These are phyloP conservation scores for Hibiscus tridactylites DNA, from an alignment of 345 rosid genomes.

Conservation along the genomic window DNA sequence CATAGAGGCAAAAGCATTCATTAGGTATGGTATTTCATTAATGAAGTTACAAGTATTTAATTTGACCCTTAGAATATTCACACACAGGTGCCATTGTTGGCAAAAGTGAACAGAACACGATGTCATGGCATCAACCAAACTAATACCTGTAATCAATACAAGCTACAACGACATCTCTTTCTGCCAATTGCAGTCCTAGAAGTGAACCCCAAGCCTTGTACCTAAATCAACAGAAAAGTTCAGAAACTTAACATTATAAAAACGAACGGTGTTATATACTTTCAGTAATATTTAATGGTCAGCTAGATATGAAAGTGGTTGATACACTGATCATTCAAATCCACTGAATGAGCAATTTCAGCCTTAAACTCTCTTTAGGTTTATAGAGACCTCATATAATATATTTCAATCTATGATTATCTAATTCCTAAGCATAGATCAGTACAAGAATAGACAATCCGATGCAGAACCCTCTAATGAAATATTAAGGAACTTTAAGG, in stretches of 20 bases:
- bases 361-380: neutral
- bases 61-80: neutral
- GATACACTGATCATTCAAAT: neutral
- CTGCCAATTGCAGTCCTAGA: constrained; percentile 85
- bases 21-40: neutral
- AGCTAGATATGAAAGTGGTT: neutral
- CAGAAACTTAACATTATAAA: constrained; percentile 11
- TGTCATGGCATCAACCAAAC: constrained; percentile 8
- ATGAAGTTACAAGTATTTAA: constrained; percentile 1
- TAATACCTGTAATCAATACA: constrained; percentile 88
- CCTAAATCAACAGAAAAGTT: constrained; percentile 35
- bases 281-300: neutral
- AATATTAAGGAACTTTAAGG: neutral
- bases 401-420: neutral
- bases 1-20: neutral
- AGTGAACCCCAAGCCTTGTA: constrained; percentile 99
- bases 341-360: neutral
- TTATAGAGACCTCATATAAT: neutral
- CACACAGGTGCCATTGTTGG: neutral
- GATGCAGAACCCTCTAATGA: neutral
- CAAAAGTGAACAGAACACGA: neutral
- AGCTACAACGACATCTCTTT: constrained; percentile 86
- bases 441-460: neutral
- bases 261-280: constrained; percentile 4
- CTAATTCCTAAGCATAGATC: neutral